Base-by-base conservation (phyloP, 2,329 filamentous ascomycete species). In the Ophiostoma quercus region DNA sequence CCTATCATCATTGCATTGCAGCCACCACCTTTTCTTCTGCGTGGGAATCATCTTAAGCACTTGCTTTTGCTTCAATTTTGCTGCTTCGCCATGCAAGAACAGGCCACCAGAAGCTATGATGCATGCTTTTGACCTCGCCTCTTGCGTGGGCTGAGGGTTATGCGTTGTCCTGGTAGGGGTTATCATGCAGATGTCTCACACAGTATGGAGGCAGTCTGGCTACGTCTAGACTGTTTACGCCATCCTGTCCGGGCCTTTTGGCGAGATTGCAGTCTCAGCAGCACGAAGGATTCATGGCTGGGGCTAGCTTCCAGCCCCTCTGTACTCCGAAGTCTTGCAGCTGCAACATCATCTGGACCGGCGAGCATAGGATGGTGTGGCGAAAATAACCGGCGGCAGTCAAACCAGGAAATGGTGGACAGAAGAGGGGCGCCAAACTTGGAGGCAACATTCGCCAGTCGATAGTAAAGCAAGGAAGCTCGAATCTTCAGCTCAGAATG, bases 201-300 rank as follows among this genome's bases (percentile, higher is more conserved):
- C 54, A 11, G 19, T 11, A 4, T 62, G 19, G 25, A n/a, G 51
- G 14, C 11, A 57, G 51, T 12, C 51, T 6, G 32, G 57, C 25
- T 41, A 14, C 11, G 39, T 41, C 39, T 34, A 62, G 57, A 16
- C 57, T 32, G 25, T 29, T 19, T 19, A 47, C 16, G 43, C 43
- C 51, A 57, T 34, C 12, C 57, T 62, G 25, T 7, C 22, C 25
- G 22, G 57, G 12, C 9, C 25, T 32, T 62, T 62, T 62, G 57
- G 25, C 57, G 57, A 62, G 25, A 62, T 62, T 62, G 57, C 57
- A 32, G 57, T 62, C 57, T 62, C 57, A 32, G 57, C 57, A 32
- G 7, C 43, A 7, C 43, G 43, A 47, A n/a, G 43, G 43, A 29
- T 57, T 57, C 11, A 25, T n/a, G n/a, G 12, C n/a, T 57, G 51